A percentile compares a stretch with the other conserved stretches of the same genome.
Conservation (phyloP, 176 grass and related monocot genomes). For the Poa pratensis region DNA sequence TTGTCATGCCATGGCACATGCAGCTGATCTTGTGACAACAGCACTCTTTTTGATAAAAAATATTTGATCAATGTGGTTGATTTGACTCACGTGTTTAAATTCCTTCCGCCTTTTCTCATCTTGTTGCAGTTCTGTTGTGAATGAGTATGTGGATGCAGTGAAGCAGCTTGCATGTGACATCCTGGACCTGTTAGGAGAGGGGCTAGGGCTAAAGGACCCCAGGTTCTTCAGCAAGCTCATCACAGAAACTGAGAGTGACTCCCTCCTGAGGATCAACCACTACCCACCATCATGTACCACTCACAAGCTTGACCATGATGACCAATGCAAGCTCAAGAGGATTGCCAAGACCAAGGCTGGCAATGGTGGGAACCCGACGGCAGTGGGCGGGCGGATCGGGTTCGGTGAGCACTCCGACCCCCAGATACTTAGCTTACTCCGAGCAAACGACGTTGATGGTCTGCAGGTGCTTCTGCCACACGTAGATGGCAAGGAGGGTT, state of each 20-base stretch:
- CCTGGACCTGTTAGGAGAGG: slow-evolving; percentile 83
- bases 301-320: slow-evolving; percentile 57
- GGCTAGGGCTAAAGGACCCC: slow-evolving; percentile 69
- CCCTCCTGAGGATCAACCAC: slow-evolving; percentile 89
- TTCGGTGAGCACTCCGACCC: slow-evolving; percentile 97
- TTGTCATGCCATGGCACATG: slow-evolving; percentile 26
- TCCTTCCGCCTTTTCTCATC: slow-evolving; percentile 15
- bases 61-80: neutral
- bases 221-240: slow-evolving; percentile 69
- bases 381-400: slow-evolving; percentile 51
- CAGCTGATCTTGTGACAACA: slow-evolving; percentile 26
- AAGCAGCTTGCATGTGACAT: slow-evolving; percentile 87
- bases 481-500: slow-evolving; percentile 15
- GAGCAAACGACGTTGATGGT: slow-evolving; percentile 81
- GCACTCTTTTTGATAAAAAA: slow-evolving; percentile 38
- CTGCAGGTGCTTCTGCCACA: slow-evolving; percentile 64
- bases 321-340: slow-evolving; percentile 50
- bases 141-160: slow-evolving; percentile 79
- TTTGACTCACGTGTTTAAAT: slow-evolving; percentile 40
- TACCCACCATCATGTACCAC: slow-evolving; percentile 64
- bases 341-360: slow-evolving; percentile 30
- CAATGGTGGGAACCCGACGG: slow-evolving; percentile 2
- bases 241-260: slow-evolving; percentile 78
- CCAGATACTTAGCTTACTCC: slow-evolving; percentile 85
- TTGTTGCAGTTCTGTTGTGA: slow-evolving; percentile 75